Evolutionary conservation across 495 filamentous ascomycete species (phyloP).

Genomic region (Evansstolkia leycettana): DNA sequence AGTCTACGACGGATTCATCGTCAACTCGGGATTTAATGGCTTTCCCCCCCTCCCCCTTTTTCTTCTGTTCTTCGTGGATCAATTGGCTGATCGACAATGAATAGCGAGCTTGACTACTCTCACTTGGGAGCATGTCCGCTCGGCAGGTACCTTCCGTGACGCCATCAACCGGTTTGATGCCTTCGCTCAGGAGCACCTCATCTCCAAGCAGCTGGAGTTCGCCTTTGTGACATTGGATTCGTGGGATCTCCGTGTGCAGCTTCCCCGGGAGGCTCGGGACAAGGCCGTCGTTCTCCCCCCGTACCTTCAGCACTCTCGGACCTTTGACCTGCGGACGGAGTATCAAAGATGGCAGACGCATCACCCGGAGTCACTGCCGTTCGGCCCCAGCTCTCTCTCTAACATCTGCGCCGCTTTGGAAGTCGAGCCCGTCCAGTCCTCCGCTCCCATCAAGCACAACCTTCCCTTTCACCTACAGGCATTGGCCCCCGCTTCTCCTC

Average conservation of each 20-base stretch:
- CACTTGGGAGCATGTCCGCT: conserved; percentile 97
- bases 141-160: conserved; percentile 91
- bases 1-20: conserved; percentile 28
- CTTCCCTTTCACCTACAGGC: conserved; percentile 96
- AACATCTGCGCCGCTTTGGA: conserved; percentile 98
- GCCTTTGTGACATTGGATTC: conserved; percentile 96
- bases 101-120: conserved; percentile 92
- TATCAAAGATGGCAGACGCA: conserved; percentile 98
- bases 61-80: conserved; percentile 4
- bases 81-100: conserved; percentile 20
- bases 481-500: conserved; percentile 88
- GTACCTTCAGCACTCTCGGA: conserved; percentile 92
- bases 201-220: conserved; percentile 79
- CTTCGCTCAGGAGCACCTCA: conserved; percentile 81
- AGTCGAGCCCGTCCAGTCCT: conserved; percentile 91
- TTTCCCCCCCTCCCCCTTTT: too few species aligned
- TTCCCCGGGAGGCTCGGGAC: conserved; percentile 92
- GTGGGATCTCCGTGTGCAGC: conserved; percentile 96
- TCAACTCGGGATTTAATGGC: too few species aligned
- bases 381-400: conserved; percentile 84
- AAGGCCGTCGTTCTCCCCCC: conserved; percentile 95
- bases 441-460: conserved; percentile 97
- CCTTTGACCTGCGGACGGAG: conserved; percentile 91
- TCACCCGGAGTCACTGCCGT: conserved; percentile 92
- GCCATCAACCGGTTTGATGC: conserved; percentile 89